Base-by-base conservation (phyloP, 2,329 filamentous ascomycete species). In the Albophoma yamanashiensis region DNA sequence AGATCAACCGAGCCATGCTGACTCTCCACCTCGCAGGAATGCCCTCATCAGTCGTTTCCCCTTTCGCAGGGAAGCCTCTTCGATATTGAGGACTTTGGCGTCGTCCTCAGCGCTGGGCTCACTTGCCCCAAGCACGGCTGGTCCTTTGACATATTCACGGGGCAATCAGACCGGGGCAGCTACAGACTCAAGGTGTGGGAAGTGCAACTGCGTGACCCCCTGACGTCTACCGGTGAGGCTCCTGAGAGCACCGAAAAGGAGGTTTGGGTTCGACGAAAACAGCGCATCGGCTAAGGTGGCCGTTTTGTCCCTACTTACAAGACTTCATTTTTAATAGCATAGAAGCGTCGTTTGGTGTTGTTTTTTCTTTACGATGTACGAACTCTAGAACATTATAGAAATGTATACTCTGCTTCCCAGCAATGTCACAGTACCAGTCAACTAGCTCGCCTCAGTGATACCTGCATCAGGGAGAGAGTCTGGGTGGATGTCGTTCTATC, bases 41-140 rank as follows among this genome's bases (percentile, higher is more conserved):
- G 87, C 61, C 87, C 87, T 1, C 87, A 90, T 65, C 84, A 82
- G 1, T 81, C 85, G 0, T 89, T 82, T 60, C 86, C 87, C 0
- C 77, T 90, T 1, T 88, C 85, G 0, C 78, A 82, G 52, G 86
- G 84, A 0, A 80, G 73, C 0, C 76, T 85, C 0, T 89, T 89
- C 61, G 87, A 90, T 59, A 89, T 90, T 65, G 87, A 90, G 64
- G 87, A 90, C 62, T 90, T 89, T 67, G 87, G 87, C 0, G 73
- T 88, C 2, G 76, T 80, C 5, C 69, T 88, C 8, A 87, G 84
- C 59, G 79, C 83, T 0, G 87, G 86, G 0, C 73, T 90, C 4
- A 81, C 78, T 0, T 90, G 87, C 68, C 85, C 86, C 0, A 88
- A 88, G 63, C 87, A 89, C 62, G 82, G 78, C 5, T 90, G 87